Conservation (phyloP, 257 asterid species). For the Anisodus tanguticus region DNA sequence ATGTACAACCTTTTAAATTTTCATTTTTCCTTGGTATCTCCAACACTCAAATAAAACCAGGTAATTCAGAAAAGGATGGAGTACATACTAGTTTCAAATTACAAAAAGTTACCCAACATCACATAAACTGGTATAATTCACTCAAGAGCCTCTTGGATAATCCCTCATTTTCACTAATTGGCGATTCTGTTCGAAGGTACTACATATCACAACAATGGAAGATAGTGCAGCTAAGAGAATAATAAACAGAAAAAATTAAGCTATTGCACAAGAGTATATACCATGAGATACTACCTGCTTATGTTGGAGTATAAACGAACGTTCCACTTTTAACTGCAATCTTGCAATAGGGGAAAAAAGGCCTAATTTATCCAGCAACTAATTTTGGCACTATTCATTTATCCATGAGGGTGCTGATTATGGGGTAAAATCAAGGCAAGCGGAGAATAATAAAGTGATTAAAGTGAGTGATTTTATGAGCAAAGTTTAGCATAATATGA, state of each 20-base stretch:
- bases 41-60: not conserved
- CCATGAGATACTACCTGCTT: constrained; percentile 12
- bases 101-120: not conserved
- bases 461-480: not conserved
- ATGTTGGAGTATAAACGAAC: not conserved
- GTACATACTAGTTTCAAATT: constrained; percentile 13
- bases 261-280: not conserved
- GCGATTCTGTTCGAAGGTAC: not conserved
- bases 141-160: not conserved
- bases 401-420: constrained; percentile 12
- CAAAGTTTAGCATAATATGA: constrained; percentile 2
- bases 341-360: not conserved
- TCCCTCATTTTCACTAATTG: constrained; percentile 1
- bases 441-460: not conserved
- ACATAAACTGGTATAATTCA: not conserved
- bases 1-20: not conserved
- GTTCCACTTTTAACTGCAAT: not conserved
- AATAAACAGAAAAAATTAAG: constrained; percentile 11
- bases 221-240: constrained; percentile 17
- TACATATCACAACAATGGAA: not conserved
- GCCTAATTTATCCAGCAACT: not conserved
- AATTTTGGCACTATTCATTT: not conserved
- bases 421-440: not conserved
- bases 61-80: not conserved
- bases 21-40: constrained; percentile 5